Base-by-base conservation (phyloP, 495 filamentous ascomycete genomes). In the Paragyromitra xinjiangensis region DNA sequence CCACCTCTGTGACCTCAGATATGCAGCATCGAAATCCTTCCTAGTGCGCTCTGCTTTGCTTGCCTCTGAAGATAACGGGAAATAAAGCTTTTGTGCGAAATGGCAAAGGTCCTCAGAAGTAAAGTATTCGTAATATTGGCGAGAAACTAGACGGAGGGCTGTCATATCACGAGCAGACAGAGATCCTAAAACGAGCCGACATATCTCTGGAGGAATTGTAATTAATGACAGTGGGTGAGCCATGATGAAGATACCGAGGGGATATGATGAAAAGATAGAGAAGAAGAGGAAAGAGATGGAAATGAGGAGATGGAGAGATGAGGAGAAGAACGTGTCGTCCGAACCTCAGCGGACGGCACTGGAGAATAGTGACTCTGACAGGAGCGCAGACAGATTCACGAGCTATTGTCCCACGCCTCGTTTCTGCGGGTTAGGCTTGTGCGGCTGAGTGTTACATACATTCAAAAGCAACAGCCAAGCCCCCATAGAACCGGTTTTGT, bases 61-160 rank as follows among this genome's bases (percentile, higher is more conserved):
- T 8, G 71, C 65, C 44, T 80, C 79, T 12, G 73, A 73, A 11
- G 79, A 81, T 19, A 69, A 24, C 2, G 78, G 72, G 37, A 81
- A 81, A 61, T 78, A 81, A 37, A 81, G 63, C 26, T 77, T 77
- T 16, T 81, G 79, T 39, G 79, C 79, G 45, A 81, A 81, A 67
- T 67, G 66, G 6, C 72, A 81, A 19, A 81, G 68, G 24, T 81
- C 72, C 4, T 81, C 65, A 14, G 64, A 68, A 19, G 79, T 78
- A 40, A 81, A 81, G 63, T 81, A 81, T 40, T 48, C 29, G 56
- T 81, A 67, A 77, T 55, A 81, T 24, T 50, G 48, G 8, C 48
- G 58, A 19, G 78, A 81, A 1, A 81, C 73, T 11, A 42, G 78
- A 11, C 79, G 79, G 6, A 81, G 73, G 24, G 78, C 63, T 37